These are phyloP conservation scores for Talaromyces sp. DNA, from an alignment of 2,329 filamentous ascomycete genomes.

Conservation along the genomic window DNA sequence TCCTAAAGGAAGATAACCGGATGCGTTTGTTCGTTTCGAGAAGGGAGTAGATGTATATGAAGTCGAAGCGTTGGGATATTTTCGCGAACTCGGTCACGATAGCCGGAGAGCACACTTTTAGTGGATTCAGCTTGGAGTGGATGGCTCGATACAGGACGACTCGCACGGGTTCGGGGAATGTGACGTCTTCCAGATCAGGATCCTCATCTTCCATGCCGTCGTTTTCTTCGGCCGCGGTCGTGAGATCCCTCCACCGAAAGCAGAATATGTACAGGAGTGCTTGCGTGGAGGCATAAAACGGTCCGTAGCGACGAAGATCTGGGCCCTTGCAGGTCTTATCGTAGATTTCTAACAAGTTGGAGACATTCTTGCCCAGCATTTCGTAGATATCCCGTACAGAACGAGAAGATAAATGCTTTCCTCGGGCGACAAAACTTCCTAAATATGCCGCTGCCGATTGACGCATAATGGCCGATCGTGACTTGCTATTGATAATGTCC, in stretches of 20 bases:
- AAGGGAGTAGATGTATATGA: slow-evolving; percentile 84
- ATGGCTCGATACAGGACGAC: slow-evolving; percentile 73
- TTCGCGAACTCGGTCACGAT: slow-evolving; percentile 92
- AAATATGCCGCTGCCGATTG: slow-evolving; percentile 89
- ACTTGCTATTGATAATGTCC: slow-evolving; percentile 67
- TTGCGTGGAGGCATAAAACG: slow-evolving; percentile 86
- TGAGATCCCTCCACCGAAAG: slow-evolving; percentile 93
- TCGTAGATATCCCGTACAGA: slow-evolving; percentile 80
- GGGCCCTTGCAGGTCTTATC: slow-evolving; percentile 75
- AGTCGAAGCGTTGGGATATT: slow-evolving; percentile 76
- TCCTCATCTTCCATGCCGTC: slow-evolving; percentile 48
- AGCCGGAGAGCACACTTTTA: slow-evolving; percentile 86
- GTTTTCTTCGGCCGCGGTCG: slow-evolving; percentile 54
- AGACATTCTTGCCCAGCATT: slow-evolving; percentile 72
- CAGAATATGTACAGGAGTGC: slow-evolving; percentile 93
- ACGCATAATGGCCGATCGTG: slow-evolving; percentile 66
- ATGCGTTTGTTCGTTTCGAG: slow-evolving; percentile 91
- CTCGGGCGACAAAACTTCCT: slow-evolving; percentile 88
- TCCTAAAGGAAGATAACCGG: slow-evolving; percentile 66
- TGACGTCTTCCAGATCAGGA: slow-evolving; percentile 64
- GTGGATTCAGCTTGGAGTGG: slow-evolving; percentile 83
- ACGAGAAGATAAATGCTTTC: slow-evolving; percentile 71
- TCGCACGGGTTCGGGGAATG: slow-evolving; percentile 72
- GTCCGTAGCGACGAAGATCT: slow-evolving; percentile 75
- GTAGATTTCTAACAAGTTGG: slow-evolving; percentile 68